Evolutionary conservation across 2,329 filamentous ascomycete species (phyloP), one percentile per base, ranked within the genome.

Genomic region (Fusarium illudens): DNA sequence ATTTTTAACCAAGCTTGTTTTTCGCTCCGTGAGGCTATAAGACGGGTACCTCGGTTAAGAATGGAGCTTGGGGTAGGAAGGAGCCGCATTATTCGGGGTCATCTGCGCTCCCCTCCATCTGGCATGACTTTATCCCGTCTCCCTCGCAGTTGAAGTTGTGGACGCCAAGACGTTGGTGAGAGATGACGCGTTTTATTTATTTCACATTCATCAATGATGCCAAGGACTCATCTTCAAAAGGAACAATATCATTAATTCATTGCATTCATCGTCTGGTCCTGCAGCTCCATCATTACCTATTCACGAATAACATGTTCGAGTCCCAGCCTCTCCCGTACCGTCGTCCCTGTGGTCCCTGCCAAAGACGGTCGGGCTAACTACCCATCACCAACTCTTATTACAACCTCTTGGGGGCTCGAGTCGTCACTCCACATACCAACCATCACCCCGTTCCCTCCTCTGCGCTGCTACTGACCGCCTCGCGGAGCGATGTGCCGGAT

Each of bases 41-140:
- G 32, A 30, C 39, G 11, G 22, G n/a, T 13, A 50, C 48, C 48
- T 50, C 48, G 48, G 48, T 25, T 50, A 50, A 33, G 17, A 17
- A 20, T 34, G 29, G 48, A 50, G 30, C 19, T n/a, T 33, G 29
- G 48, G 48, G 29, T 22, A 32, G 1, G 11, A 22, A 57, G 51
- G 42, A 60, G 58, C 58, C 52, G 32, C 58, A 50, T 42, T 36
- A 6, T 8, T 39, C 33, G 11, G 58, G 58, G 51, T 60, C 9
- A 36, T 2, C 44, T 27, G 44, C 20, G 22, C 25, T 44, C 58
- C 42, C 58, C 58, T 11, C 50, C 30, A 49, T 39, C 42, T 22
- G 50, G 9, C 39, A 53, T 60, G 4, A 11, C 5, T 15, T 36
- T n/a, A 6, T 51, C 34, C 27, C 27, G 25, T 15, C 7, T 22